Evolutionary conservation across 306 rosid species (phyloP), one percentile per base, ranked within the genome.

Genomic region (Quercus engelmannii): DNA sequence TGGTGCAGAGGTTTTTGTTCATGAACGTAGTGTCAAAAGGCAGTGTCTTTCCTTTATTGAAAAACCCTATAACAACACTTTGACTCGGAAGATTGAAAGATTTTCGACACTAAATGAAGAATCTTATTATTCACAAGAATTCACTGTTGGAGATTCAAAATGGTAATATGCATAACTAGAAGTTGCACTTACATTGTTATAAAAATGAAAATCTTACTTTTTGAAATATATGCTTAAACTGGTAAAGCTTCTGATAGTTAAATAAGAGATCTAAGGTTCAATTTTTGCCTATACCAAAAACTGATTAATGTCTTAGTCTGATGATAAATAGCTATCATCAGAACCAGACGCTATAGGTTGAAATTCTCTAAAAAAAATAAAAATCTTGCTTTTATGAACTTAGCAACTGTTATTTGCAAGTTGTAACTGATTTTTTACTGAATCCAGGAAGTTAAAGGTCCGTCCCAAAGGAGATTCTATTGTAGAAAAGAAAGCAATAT

Each of bases 401-500:
- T 41, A 41, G 11, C 46, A 8, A 0, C 46, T 6, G 9, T 55
- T 55, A 4, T 55, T 55, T 55, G n/a, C n/a, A n/a, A n/a, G n/a
- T n/a, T n/a, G 18, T 1, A 15, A 14, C 21, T 38, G n/a, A n/a
- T 7, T 17, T 17, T 55, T 4, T 4, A 55, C 61, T 55, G 61
- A 55, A n/a, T 41, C 5, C 20, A 55, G 61, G 61, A 55, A 1
- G 0, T 19, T 55, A 55, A 1, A 0, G 8, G 3, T 55, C 9
- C 1, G 1, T n/a, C 61, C 61, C 7, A 55, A 55, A n/a, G 61
- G 61, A 55, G 18, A 4, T 17, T 17, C 20, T 14, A 0, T 0
- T 0, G 7, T 0, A 55, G 0, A 55, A n/a, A 4, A 15, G 1
- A 0, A 0, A 17, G 21, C 7, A 0, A 2, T 55, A 14, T 55